Evolutionary conservation across 495 filamentous ascomycete species (phyloP).

Genomic region (Aspergillus wentii): DNA sequence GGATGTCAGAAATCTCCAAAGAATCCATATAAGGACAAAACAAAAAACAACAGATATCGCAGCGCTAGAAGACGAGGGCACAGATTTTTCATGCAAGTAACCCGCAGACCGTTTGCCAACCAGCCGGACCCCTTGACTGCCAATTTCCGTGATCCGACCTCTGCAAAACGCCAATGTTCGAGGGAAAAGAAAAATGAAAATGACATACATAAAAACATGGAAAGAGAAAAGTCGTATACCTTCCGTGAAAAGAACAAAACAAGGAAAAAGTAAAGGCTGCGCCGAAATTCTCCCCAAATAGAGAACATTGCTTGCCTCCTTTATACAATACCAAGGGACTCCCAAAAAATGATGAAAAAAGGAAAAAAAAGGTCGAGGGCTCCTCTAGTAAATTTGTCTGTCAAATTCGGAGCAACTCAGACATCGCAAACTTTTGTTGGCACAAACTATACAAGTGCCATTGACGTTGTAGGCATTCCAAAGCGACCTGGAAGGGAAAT

Average conservation of each 20-base stretch:
- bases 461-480: too few species aligned
- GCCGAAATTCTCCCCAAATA: constrained; percentile 16
- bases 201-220: constrained; percentile 11
- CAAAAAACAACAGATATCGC: constrained; percentile 4
- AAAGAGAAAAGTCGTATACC: constrained; percentile 16
- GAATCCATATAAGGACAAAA: neutral
- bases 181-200: constrained; percentile 8
- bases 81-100: constrained; percentile 16
- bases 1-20: constrained; percentile 1
- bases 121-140: constrained; percentile 19
- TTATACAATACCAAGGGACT: constrained; percentile 16
- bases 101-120: constrained; percentile 19
- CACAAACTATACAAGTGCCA: constrained; percentile 13
- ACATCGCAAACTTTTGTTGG: constrained; percentile 4
- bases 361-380: too few species aligned
- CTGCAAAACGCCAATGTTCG: constrained; percentile 31
- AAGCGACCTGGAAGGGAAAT: too few species aligned
- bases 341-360: constrained; percentile 1
- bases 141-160: constrained; percentile 20
- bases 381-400: constrained; percentile 2
- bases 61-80: too few species aligned
- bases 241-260: constrained; percentile 16
- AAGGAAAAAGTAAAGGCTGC: constrained; percentile 9
- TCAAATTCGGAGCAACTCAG: constrained; percentile 3
- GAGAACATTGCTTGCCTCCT: constrained; percentile 14